A percentile compares a stretch with the other conserved stretches of the same genome.
These are phyloP conservation scores for Chiua virens DNA, from an alignment of 768 basidiomycete genomes.

Conservation along the genomic window DNA sequence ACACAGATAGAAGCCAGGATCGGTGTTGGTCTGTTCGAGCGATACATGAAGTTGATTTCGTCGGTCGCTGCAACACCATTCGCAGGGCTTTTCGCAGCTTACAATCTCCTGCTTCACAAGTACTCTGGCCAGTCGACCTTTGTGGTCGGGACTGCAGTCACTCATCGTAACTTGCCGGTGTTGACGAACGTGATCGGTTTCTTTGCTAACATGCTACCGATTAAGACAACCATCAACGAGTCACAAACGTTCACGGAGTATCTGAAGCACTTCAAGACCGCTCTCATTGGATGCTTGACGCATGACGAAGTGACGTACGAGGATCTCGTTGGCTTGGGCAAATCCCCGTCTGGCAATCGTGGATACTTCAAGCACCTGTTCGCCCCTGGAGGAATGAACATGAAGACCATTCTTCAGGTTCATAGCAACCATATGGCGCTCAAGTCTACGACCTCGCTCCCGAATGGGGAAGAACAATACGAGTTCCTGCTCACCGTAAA, in stretches of 20 bases:
- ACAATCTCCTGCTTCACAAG: slow-evolving; percentile 34
- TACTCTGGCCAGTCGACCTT: slow-evolving; percentile 32
- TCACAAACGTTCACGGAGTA: slow-evolving; percentile 24
- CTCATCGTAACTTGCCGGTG: slow-evolving; percentile 30
- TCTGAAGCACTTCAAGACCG: slow-evolving; percentile 22
- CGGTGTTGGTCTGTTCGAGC: slow-evolving; percentile 15
- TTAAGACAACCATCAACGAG: slow-evolving; percentile 29
- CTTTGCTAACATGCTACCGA: slow-evolving; percentile 32
- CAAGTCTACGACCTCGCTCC: slow-evolving; percentile 22
- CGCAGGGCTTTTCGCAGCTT: slow-evolving; percentile 32
- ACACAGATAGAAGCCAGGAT: slow-evolving; percentile 29
- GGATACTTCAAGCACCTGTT: slow-evolving; percentile 34
- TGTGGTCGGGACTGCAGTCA: slow-evolving; percentile 31
- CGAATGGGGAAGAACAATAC: slow-evolving; percentile 29
- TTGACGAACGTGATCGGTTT: slow-evolving; percentile 28
- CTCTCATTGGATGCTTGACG: slow-evolving; percentile 19
- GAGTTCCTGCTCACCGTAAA: slow-evolving; percentile 27
- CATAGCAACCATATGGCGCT: slow-evolving; percentile 12
- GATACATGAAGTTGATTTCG: slow-evolving; percentile 20
- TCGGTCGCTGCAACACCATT: slow-evolving; percentile 23
- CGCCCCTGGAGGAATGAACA: slow-evolving; percentile 30
- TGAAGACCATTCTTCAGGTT: slow-evolving; percentile 25
- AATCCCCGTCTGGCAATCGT: slow-evolving; percentile 21
- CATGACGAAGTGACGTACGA: slow-evolving; percentile 33
- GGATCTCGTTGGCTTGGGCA: slow-evolving; percentile 28